phyloP scores from a whole-genome alignment of 345 rosid genomes.

The Noccaea bulbosa region DNA sequence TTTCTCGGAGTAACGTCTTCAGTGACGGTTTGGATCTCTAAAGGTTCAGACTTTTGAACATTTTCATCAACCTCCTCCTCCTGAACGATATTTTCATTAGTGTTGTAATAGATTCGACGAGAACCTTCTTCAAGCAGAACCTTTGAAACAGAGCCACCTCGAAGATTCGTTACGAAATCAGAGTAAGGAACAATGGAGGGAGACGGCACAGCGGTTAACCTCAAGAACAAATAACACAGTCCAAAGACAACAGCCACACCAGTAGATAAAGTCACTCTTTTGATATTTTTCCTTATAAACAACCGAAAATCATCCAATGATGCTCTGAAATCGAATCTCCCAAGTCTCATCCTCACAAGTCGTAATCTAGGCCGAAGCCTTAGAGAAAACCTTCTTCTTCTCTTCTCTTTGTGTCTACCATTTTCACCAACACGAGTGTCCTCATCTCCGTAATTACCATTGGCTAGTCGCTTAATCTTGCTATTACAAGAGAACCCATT shows the following conservation, averaged over 20 bases:
- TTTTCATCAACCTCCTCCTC: constrained; percentile 24
- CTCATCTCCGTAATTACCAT: constrained; percentile 46
- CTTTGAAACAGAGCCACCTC: constrained; percentile 64
- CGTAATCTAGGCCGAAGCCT: constrained; percentile 78
- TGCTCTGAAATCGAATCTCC: constrained; percentile 59
- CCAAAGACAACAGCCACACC: constrained; percentile 62
- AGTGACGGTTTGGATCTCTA: constrained; percentile 34
- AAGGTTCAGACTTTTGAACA: constrained; percentile 40
- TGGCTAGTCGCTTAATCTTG: constrained; percentile 47
- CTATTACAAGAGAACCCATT: constrained; percentile 49
- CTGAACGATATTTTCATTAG: constrained; percentile 29
- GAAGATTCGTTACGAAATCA: constrained; percentile 72
- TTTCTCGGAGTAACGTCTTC: constrained; percentile 43
- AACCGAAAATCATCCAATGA: constrained; percentile 50
- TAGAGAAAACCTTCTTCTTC: constrained; percentile 47
- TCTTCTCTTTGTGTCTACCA: too few relatives aligned
- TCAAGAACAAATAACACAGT: constrained; percentile 69
- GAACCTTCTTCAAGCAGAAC: constrained; percentile 93
- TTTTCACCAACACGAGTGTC: background rate
- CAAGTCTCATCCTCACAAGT: constrained; percentile 53
- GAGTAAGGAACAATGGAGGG: constrained; percentile 83
- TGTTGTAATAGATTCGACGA: constrained; percentile 80
- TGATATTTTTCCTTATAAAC: constrained; percentile 63
- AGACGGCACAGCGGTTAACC: constrained; percentile 70
- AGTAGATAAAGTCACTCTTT: constrained; percentile 53